Base-by-base conservation (phyloP, 106 monocot species). In the Dendrobium officinale region DNA sequence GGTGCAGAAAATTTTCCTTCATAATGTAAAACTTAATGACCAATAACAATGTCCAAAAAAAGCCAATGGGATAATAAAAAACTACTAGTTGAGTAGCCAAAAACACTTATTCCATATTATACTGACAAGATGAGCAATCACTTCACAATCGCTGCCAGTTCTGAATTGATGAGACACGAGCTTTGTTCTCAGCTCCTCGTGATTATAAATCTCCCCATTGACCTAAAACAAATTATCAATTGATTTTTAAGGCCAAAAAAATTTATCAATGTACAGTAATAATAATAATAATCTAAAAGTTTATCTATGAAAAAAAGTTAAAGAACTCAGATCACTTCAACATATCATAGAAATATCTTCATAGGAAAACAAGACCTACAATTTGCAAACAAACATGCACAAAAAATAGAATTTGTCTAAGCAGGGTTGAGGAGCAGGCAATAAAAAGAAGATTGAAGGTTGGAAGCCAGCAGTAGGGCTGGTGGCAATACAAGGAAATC, bases 191-290 rank as follows among this genome's bases (percentile, higher is more conserved):
- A 92, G 76, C 75, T 89, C 87, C 49, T 87, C 85, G 59, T 92
- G 92, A 82, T 92, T 92, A 80, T 92, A 92, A 55, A 92, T 92
- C 83, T 92, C 92, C 77, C 92, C 92, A 80, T 92, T 92, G 20
- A 92, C 89, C 92, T 92, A 67, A 43, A 82, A 75, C 31, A 18
- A 72, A 49, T 26, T 8, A 70, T 3, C 37, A 37, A 37, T 37
- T 33, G 33, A 70, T 31, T 2, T 31, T 70, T 37, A 13, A 70
- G 10, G 0, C 8, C 24, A 67, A 29, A 16, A 33, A 70, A 70
- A 61, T 22, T 22, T 61, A 22, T 8, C 37, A 3, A 4, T 37
- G 15, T 17, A 16, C 15, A 70, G 33, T 3, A 37, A 37, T 37
- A 37, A 16, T 37, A 4, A 15, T 37, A 70, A 37, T 37, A 70